Evolutionary conservation across 2,329 filamentous ascomycete species (phyloP), one percentile per base, ranked within the genome.

Genomic region (Cadophora sp.): DNA sequence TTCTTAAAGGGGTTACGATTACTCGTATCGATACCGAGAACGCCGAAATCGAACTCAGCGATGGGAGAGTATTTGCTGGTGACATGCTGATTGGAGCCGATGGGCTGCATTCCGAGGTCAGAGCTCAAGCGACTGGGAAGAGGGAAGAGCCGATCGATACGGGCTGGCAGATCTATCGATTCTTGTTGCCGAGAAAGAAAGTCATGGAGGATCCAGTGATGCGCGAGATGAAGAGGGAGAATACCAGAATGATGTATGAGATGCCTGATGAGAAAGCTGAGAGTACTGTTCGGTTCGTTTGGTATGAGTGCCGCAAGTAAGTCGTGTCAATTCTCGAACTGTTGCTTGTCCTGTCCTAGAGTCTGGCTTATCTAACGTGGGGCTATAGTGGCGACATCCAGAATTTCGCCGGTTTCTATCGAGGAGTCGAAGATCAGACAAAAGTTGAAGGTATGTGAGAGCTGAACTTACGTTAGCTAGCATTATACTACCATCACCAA

Each of bases 181-280:
- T 67, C 24, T 50, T 67, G 51, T 16, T 67, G 16, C 60, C 65
- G 34, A 64, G 58, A 19, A 60, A 64, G 53, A 61, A 61, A n/a
- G 58, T 61, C 12, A 46, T 61, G 58, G 22, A 27, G 27, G 61
- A 59, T 60, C 34, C 43, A 26, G 37, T 60, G 37, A 60, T 59
- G 40, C 58, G 46, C 16, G 37, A 14, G 26, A 51, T 34, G 27
- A 48, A 65, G 26, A 55, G 24, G 11, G 46, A 48, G 34, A 58
- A 24, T 31, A 26, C 58, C 1, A 61, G 58, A 37, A 27, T 61
- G 58, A 61, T 61, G 11, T 61, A 46, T 27, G 34, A 61, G 7
- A 19, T 14, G 14, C 58, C 58, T 1, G 58, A 61, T 61, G 34
- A 22, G 34, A 61, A 61, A 4, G 22, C 22, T 6, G 58, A 46